Conservation (phyloP, 116 monocot genomes). For the Phalaenopsis hybrid region DNA sequence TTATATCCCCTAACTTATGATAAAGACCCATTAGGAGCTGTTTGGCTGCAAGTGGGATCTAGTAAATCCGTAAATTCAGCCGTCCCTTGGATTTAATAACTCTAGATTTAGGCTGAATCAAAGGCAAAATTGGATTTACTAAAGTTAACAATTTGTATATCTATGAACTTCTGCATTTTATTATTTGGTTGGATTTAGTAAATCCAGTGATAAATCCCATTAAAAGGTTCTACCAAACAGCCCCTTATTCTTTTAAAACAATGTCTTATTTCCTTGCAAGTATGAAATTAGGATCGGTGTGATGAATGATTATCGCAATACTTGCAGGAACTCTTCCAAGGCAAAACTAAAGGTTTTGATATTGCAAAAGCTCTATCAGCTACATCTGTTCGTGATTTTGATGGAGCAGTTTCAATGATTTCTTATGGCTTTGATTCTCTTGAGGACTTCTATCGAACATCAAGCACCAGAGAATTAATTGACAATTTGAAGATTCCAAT, state of each 20-base stretch:
- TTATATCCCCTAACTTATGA: neutral
- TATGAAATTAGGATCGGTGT: neutral
- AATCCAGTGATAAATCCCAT: too few relatives aligned
- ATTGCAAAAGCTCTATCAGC: constrained; percentile 74
- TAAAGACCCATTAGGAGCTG: neutral
- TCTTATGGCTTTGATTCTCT: constrained; percentile 71
- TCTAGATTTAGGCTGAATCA: too few relatives aligned
- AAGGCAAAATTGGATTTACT: too few relatives aligned
- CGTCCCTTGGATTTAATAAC: too few relatives aligned
- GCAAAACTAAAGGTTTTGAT: constrained; percentile 76
- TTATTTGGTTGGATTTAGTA: too few relatives aligned
- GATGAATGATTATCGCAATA: neutral
- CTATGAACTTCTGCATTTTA: too few relatives aligned
- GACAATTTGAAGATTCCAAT: constrained; percentile 66
- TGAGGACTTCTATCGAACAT: constrained; percentile 68
- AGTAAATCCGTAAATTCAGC: too few relatives aligned
- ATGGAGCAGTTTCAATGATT: constrained; percentile 77
- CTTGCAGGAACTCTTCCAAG: constrained; percentile 82
- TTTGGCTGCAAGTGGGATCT: too few relatives aligned
- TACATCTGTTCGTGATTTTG: constrained; percentile 68
- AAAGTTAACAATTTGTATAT: too few relatives aligned
- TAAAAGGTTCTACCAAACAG: neutral
- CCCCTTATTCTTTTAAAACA: neutral
- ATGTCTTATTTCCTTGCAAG: neutral
- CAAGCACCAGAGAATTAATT: constrained; percentile 47